Base-by-base conservation (phyloP, 305 asterid genomes). In the Fraxinus albicans region DNA sequence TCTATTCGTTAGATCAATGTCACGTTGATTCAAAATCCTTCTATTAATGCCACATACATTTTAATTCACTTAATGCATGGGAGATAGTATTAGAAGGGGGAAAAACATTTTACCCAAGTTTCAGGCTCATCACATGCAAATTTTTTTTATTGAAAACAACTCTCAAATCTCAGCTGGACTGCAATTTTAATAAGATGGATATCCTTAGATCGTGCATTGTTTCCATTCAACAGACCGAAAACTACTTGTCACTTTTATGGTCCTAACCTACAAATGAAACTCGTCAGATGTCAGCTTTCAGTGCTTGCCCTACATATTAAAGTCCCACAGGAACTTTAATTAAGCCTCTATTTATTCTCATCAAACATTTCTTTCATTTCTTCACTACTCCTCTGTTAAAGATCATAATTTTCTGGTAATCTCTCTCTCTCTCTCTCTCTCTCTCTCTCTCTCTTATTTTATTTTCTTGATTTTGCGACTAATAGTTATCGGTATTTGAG, bases 291-390 rank as follows among this genome's bases (percentile, higher is more conserved):
- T 87, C 93, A 76, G 69, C 84, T 84, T 89, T 90, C 82, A 77
- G 67, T 79, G 53, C 82, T 85, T 86, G 82, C 63, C 89, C 86
- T 75, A 58, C 75, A 76, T 65, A 67, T 80, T 84, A 80, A n/a
- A 27, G 81, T 38, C 75, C 74, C 42, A 21, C 78, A 38, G 84
- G 2, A 79, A 13, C 55, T 23, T 17, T 36, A 17, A 2, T 17
- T 36, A 17, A 2, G 42, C 85, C 86, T 80, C 94, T 95, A 95
- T 95, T 90, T 95, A 93, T 91, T 90, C 94, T 85, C 88, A 81
- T 70, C 89, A 76, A 77, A 53, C 82, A 70, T 89, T 82, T 60
- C 53, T 42, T 81, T 85, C 92, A 79, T 80, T 81, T 81, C 91
- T 84, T 85, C 91, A 86, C 87, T 82, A 8, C 34, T 60, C 78